Percentiles rank a stretch among this genome's conserved stretches.
phyloP scores from a whole-genome alignment of 2,329 filamentous ascomycete genomes.

The Cladosporium oxysporum region DNA sequence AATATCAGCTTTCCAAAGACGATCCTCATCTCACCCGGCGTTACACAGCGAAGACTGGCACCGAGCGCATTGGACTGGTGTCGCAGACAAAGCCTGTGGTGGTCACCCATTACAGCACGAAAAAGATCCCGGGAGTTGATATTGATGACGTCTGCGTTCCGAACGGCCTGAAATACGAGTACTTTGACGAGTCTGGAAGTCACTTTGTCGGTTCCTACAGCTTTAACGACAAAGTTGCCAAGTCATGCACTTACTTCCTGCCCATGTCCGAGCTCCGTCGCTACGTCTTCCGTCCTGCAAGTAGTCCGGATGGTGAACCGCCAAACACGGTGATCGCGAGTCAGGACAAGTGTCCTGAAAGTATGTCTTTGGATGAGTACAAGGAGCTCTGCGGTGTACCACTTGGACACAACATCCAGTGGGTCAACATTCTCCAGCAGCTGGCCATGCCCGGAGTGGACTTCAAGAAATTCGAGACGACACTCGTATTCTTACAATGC shows the following conservation, averaged over 20 bases:
- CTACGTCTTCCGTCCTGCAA: conserved; percentile 31
- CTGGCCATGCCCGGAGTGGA: conserved; percentile 59
- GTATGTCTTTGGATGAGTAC: conserved; percentile 55
- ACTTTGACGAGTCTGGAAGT: conserved; percentile 47
- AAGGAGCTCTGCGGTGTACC: conserved; percentile 53
- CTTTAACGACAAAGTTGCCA: conserved; percentile 21
- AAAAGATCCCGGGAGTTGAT: conserved; percentile 42
- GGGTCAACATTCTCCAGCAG: conserved; percentile 53
- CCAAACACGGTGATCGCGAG: conserved; percentile 45
- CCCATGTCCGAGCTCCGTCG: conserved; percentile 40
- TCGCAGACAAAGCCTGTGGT: conserved; percentile 52
- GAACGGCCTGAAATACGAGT: conserved; percentile 50
- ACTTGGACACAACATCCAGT: conserved; percentile 49
- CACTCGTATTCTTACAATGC: conserved; percentile 54
- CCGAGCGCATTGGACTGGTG: conserved; percentile 41
- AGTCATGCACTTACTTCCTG: conserved; percentile 41
- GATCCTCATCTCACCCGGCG: conserved; percentile 21
- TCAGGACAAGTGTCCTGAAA: conserved; percentile 50
- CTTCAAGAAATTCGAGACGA: conserved; percentile 57
- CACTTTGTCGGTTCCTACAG: conserved; percentile 12
- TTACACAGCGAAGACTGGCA: neutral
- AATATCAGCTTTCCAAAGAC: conserved; percentile 16
- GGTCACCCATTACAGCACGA: conserved; percentile 51
- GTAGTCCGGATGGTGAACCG: conserved; percentile 20
- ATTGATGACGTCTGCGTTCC: conserved; percentile 48